Base-by-base conservation (phyloP, 2,329 filamentous ascomycete genomes). In the Davidsoniella virescens region DNA sequence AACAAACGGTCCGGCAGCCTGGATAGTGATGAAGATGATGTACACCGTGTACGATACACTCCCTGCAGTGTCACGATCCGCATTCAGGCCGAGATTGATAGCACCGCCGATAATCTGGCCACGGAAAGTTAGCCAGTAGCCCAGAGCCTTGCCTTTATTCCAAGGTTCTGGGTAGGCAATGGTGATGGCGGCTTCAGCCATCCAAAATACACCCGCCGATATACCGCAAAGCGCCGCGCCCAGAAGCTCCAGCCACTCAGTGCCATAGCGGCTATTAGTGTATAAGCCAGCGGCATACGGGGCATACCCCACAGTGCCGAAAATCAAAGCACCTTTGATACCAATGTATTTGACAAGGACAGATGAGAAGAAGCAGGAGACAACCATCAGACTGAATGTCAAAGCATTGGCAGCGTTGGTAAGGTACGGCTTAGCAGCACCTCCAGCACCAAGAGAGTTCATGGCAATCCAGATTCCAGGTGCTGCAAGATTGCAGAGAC, bases 201-300 rank as follows among this genome's bases (percentile, higher is more conserved):
- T 79, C 82, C 82, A 87, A 62, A 86, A 86, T 0, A 86, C 68
- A 0, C 82, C 82, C 0, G 82, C 82, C 0, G 76, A 80, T 29
- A 84, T 69, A 16, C 82, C 82, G 55, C 82, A 86, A 0, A 82
- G 65, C 0, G 79, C 79, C 0, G 79, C 80, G 0, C 81, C 82
- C 7, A 86, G 62, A 0, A 85, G 68, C 0, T 79, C 71, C 8
- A 85, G 70, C 82, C 82, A 87, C 55, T 80, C 73, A 0, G 65
- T 76, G 1, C 78, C 79, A 57, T 72, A 86, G 0, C 81, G 71
- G 59, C 84, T 86, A 62, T 86, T 84, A 2, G 73, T 76, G 60
- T 86, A 86, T 0, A 86, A 64, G 0, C 79, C 82, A 0, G 82
- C 82, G 0, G 81, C 80, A 55, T 75, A 87, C 0, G 80, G 80